Conservation (phyloP, 2,329 filamentous ascomycete genomes). For the Biscogniauxia marginata region DNA sequence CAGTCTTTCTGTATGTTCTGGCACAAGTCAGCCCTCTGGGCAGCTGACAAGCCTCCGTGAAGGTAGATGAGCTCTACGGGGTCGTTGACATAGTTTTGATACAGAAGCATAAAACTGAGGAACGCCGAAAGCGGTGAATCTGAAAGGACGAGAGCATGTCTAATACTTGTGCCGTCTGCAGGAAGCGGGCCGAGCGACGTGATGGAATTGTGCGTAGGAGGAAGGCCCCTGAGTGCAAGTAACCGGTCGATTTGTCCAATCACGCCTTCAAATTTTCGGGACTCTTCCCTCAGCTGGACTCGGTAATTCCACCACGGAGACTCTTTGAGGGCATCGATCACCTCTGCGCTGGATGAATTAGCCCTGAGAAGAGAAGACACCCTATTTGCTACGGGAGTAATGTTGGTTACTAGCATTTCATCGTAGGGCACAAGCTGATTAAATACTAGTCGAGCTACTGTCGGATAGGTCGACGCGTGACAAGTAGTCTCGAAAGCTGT, state of each 20-base stretch:
- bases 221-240: background rate
- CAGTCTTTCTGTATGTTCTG: slow-evolving; percentile 1
- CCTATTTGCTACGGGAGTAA: background rate
- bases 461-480: slow-evolving; percentile 5
- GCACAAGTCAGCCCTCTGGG: background rate
- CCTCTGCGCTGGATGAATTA: background rate
- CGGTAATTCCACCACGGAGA: background rate
- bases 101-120: slow-evolving; percentile 9
- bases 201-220: background rate
- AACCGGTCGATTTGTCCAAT: background rate
- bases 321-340: background rate
- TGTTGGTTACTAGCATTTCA: background rate
- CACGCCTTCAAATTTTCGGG: background rate
- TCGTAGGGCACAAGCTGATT: background rate
- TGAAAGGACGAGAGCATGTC: slow-evolving; percentile 6
- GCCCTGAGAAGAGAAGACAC: background rate
- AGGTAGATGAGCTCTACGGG: slow-evolving; percentile 6
- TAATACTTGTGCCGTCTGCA: slow-evolving; percentile 1
- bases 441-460: background rate
- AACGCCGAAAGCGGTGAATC: slow-evolving; percentile 7
- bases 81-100: background rate
- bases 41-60: background rate
- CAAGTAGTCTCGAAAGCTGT: slow-evolving; percentile 1
- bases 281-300: background rate
- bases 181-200: slow-evolving; percentile 1